These are phyloP conservation scores for Diospyros lotus DNA, from an alignment of 148 eudicot genomes.

Conservation along the genomic window DNA sequence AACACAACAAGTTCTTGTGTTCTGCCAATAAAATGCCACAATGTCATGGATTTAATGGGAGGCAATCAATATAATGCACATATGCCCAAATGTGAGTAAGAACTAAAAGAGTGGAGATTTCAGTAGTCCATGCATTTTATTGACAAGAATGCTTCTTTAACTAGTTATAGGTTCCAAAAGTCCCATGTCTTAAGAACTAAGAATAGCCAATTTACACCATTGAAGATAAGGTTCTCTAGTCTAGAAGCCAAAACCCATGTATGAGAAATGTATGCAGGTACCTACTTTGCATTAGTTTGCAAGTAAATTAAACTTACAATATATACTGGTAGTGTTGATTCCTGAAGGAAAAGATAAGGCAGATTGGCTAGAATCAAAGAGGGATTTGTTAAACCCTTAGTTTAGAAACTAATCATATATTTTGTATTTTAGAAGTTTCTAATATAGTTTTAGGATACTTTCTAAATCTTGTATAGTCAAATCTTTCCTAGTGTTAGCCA, in stretches of 20 bases:
- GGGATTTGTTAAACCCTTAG: too few species aligned
- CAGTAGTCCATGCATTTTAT: background rate
- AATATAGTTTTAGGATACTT: too few species aligned
- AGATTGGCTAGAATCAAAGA: too few species aligned
- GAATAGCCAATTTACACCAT: background rate
- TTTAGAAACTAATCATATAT: too few species aligned
- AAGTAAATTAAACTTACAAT: too few species aligned
- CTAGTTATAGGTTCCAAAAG: background rate
- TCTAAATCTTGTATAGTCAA: too few species aligned
- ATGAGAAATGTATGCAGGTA: background rate
- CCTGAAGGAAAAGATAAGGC: too few species aligned
- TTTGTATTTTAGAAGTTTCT: too few species aligned
- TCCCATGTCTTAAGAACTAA: background rate
- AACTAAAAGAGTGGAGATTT: background rate
- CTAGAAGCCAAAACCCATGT: background rate
- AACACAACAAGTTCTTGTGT: constrained; percentile 87
- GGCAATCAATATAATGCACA: background rate
- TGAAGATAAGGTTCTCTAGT: background rate
- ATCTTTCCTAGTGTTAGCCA: too few species aligned
- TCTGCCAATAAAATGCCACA: constrained; percentile 36
- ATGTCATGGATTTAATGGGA: background rate
- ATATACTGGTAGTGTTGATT: too few species aligned
- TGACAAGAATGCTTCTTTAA: background rate
- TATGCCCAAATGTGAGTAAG: background rate
- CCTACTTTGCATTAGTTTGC: background rate